Percentiles rank a stretch among this genome's conserved stretches.
These are phyloP conservation scores for Lactifluus hygrophoroides DNA, from an alignment of 768 basidiomycete genomes.

Conservation along the genomic window DNA sequence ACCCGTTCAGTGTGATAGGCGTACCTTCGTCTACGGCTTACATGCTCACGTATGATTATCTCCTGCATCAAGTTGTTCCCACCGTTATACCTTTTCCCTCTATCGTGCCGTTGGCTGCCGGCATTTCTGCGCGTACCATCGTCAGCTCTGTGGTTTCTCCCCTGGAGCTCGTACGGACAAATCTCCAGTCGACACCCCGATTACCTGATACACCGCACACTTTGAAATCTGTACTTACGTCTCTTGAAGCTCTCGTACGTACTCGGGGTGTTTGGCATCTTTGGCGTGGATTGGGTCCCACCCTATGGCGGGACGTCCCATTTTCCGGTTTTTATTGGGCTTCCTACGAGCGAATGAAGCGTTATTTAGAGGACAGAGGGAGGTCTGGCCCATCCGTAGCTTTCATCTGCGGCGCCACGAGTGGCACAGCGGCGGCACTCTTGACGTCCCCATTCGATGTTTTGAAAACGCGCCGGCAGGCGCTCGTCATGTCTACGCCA, in stretches of 20 bases:
- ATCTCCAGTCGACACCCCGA: constrained; percentile 79
- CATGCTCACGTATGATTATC: constrained; percentile 93
- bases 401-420: constrained; percentile 84
- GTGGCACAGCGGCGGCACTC: constrained; percentile 79
- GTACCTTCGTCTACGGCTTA: constrained; percentile 90
- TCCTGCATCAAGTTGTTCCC: constrained; percentile 56
- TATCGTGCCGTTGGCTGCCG: constrained; percentile 68
- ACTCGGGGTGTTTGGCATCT: constrained; percentile 59
- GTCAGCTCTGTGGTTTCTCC: constrained; percentile 79
- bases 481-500: constrained; percentile 56
- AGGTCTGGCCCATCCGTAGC: constrained; percentile 57
- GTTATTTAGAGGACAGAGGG: constrained; percentile 43
- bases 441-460: constrained; percentile 95
- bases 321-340: constrained; percentile 98
- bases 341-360: constrained; percentile 81
- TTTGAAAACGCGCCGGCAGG: constrained; percentile 89
- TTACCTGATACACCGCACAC: constrained; percentile 67
- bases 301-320: constrained; percentile 95
- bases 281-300: constrained; percentile 88
- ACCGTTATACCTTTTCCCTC: constrained; percentile 46
- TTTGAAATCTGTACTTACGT: constrained; percentile 60
- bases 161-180: constrained; percentile 87
- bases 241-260: constrained; percentile 51
- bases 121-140: constrained; percentile 70
- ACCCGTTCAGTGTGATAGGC: constrained; percentile 60